Base-by-base conservation (phyloP, 202 grass and related monocot species). In the Eragrostis tef region DNA sequence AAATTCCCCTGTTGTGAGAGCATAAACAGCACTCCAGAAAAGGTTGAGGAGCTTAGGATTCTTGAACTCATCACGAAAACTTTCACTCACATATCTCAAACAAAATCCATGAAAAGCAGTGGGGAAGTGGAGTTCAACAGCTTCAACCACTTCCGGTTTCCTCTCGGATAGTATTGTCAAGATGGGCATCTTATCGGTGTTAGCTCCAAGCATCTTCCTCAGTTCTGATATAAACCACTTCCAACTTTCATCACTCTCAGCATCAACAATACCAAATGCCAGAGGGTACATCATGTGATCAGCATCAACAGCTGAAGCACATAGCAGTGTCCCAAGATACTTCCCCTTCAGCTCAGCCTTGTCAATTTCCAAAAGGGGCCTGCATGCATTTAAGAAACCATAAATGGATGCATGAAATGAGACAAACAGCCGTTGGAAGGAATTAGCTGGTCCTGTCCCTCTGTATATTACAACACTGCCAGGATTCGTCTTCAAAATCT, bases 171-270 rank as follows among this genome's bases (percentile, higher is more conserved):
- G 59, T 78, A 99, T 90, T 63, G 96, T 95, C 71, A 99, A 88
- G 45, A 95, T 22, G 6, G 96, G 96, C 90, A 99, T 91, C 88
- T 93, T 99, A 81, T 99, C 96, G 44, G 90, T 99, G 72, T 91
- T 95, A 85, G 93, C 89, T 77, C 93, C 93, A 64, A 95, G 82
- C 68, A 93, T 91, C 84, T 99, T 99, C 70, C 96, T 90, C 73
- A 99, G 80, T 84, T 99, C 96, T 68, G 93, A 95, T 68, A 99
- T 42, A 91, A 99, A 99, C 95, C 95, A 98, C 74, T 88, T 91
- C 95, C 95, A 98, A 75, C 93, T 95, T 25, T 98, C 95, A 68
- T 95, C 92, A 43, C 85, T 98, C 81, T 95, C 92, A 53, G 66
- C 44, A 74, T 95, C 92, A 52, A 98, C 87, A 79, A 98, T 54